Evolutionary conservation across 345 rosid species (phyloP).

Genomic region (Kandelia obovata): DNA sequence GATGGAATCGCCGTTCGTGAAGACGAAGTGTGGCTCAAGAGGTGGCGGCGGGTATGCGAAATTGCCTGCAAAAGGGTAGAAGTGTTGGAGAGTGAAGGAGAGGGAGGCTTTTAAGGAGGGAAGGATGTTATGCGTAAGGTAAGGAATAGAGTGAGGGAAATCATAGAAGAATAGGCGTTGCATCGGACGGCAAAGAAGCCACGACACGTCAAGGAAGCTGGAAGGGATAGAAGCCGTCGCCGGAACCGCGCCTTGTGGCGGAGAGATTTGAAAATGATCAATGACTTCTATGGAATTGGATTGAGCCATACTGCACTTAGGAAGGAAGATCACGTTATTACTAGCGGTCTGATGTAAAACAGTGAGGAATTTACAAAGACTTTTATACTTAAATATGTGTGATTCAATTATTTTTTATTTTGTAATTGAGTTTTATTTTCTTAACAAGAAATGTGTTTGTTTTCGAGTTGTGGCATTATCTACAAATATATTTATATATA

Average conservation of each 20-base stretch:
- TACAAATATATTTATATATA: too few relatives aligned
- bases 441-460: too few relatives aligned
- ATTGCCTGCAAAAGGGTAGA: slow-evolving; percentile 28
- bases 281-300: background rate
- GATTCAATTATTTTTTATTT: too few relatives aligned
- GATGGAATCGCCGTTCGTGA: slow-evolving; percentile 16
- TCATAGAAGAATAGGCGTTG: slow-evolving; percentile 33
- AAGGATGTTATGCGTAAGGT: slow-evolving; percentile 12
- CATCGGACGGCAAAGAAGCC: slow-evolving; percentile 17
- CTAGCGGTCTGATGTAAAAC: too few relatives aligned
- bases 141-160: slow-evolving; percentile 14
- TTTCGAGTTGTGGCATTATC: too few relatives aligned
- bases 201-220: slow-evolving; percentile 14
- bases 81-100: slow-evolving; percentile 24
- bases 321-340: too few relatives aligned
- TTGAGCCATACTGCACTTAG: too few relatives aligned
- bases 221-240: slow-evolving; percentile 11
- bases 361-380: too few relatives aligned
- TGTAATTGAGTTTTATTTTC: too few relatives aligned
- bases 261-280: slow-evolving; percentile 15
- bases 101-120: slow-evolving; percentile 26
- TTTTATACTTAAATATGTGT: too few relatives aligned
- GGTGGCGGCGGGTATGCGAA: slow-evolving; percentile 27
- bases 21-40: slow-evolving; percentile 24
- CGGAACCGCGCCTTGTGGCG: slow-evolving; percentile 15